Conservation (phyloP, 1,284 basidiomycete species). For the Melanopsichium pennsylvanicum region DNA sequence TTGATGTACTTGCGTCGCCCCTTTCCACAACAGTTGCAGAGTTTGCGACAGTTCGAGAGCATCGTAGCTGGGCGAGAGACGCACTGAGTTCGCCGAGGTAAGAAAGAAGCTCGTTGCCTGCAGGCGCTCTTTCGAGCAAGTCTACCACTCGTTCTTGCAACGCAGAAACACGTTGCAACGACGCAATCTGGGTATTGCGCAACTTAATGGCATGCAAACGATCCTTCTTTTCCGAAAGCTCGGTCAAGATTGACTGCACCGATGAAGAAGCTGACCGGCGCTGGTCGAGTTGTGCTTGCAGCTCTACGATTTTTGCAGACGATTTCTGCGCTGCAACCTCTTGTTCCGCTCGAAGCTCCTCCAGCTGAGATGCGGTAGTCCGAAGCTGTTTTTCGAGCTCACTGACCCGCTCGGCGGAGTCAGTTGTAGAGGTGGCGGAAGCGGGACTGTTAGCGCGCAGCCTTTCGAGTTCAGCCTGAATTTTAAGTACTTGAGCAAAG, state of each 20-base stretch:
- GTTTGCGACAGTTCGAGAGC: no score
- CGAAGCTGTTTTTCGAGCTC: neutral
- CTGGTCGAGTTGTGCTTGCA: neutral
- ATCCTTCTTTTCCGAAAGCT: conserved; percentile 21
- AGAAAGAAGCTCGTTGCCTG: no score
- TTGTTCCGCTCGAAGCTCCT: neutral
- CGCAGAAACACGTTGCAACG: conserved; percentile 3
- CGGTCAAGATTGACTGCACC: conserved; percentile 3
- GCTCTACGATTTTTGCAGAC: neutral
- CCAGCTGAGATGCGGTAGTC: neutral
- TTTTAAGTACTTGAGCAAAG: no score
- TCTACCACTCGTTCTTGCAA: conserved; percentile 21
- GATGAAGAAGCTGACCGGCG: no score
- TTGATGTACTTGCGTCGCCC: no score
- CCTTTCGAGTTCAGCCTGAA: no score
- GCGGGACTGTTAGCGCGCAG: no score
- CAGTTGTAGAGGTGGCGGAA: no score
- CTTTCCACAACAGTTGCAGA: no score
- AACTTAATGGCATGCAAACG: conserved; percentile 19
- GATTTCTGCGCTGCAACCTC: neutral
- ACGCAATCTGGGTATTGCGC: conserved; percentile 2
- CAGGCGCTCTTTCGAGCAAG: conserved; percentile 2
- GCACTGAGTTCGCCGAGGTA: no score
- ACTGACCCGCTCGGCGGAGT: neutral
- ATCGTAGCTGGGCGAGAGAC: no score